These are phyloP conservation scores for Neurospora sp. DNA, from an alignment of 495 filamentous ascomycete species.

Conservation along the genomic window DNA sequence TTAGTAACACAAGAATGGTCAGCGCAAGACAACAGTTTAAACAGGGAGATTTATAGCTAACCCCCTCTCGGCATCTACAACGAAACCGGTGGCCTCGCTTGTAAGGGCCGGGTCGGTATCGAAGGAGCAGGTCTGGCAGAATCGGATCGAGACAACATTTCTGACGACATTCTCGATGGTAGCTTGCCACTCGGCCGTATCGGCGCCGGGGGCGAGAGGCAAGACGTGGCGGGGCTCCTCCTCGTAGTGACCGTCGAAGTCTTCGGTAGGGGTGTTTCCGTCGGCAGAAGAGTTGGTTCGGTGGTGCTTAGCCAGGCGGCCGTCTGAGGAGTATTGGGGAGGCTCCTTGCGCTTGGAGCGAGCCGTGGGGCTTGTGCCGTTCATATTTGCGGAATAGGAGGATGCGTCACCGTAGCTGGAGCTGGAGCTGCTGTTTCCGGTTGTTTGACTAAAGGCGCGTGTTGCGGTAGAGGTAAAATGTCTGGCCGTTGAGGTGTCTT, in stretches of 20 bases:
- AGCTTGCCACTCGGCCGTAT: slow-evolving; percentile 93
- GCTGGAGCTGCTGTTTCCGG: neutral
- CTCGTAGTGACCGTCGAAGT: slow-evolving; percentile 28
- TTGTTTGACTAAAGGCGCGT: neutral
- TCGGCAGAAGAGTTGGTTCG: slow-evolving; percentile 38
- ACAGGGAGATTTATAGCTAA: slow-evolving; percentile 31
- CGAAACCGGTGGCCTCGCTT: slow-evolving; percentile 94
- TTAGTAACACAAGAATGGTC: slow-evolving; percentile 9
- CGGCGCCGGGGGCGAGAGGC: slow-evolving; percentile 45
- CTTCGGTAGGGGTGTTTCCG: slow-evolving; percentile 37
- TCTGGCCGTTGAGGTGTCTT: neutral
- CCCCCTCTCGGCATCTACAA: slow-evolving; percentile 90
- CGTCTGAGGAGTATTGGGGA: slow-evolving; percentile 24
- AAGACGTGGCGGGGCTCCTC: slow-evolving; percentile 29
- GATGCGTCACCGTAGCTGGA: neutral
- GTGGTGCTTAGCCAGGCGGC: slow-evolving; percentile 40
- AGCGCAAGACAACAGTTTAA: slow-evolving; percentile 24
- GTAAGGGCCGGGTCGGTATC: slow-evolving; percentile 90
- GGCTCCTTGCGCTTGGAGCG: slow-evolving; percentile 43
- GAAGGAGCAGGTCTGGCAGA: slow-evolving; percentile 97
- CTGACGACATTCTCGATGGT: slow-evolving; percentile 89
- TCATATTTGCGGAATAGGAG: slow-evolving; percentile 23
- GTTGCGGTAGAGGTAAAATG: neutral
- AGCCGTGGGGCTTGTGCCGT: slow-evolving; percentile 25
- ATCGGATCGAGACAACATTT: slow-evolving; percentile 94